Evolutionary conservation across 257 asterid genomes (phyloP).

Genomic region (Paraleonurus japonicus): DNA sequence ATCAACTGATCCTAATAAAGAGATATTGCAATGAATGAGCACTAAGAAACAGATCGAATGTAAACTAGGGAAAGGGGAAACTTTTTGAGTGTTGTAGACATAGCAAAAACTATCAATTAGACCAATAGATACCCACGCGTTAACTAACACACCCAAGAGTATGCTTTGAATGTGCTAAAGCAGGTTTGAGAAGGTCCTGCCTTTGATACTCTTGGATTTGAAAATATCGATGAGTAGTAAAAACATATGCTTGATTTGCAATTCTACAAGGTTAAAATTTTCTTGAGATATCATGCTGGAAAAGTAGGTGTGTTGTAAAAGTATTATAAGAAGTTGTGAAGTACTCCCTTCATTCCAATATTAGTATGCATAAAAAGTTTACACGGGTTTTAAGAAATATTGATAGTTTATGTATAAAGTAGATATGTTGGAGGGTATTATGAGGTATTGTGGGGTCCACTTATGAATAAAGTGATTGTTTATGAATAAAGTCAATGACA

Average conservation of each 20-base stretch:
- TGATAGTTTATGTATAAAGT: too few species aligned
- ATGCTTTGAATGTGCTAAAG: background rate
- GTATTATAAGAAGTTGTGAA: background rate
- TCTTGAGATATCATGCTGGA: background rate
- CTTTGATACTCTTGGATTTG: background rate
- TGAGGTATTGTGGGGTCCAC: too few species aligned
- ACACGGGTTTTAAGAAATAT: too few species aligned
- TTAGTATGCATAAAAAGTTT: too few species aligned
- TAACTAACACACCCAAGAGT: conserved; percentile 1
- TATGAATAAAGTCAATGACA: too few species aligned
- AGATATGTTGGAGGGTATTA: too few species aligned
- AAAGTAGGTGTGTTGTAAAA: background rate
- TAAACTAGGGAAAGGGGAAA: conserved; percentile 11
- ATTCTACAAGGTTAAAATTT: background rate
- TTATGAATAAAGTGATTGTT: too few species aligned
- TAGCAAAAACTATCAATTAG: conserved; percentile 2
- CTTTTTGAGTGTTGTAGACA: conserved; percentile 4
- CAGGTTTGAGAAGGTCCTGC: background rate
- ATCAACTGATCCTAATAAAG: background rate
- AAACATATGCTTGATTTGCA: background rate
- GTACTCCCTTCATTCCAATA: too few species aligned
- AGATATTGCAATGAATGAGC: background rate
- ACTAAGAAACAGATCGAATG: background rate
- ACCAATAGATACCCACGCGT: background rate
- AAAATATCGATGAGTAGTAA: background rate